These are phyloP conservation scores for Beauveria asiatica DNA, from an alignment of 2,329 filamentous ascomycete genomes.

Conservation along the genomic window DNA sequence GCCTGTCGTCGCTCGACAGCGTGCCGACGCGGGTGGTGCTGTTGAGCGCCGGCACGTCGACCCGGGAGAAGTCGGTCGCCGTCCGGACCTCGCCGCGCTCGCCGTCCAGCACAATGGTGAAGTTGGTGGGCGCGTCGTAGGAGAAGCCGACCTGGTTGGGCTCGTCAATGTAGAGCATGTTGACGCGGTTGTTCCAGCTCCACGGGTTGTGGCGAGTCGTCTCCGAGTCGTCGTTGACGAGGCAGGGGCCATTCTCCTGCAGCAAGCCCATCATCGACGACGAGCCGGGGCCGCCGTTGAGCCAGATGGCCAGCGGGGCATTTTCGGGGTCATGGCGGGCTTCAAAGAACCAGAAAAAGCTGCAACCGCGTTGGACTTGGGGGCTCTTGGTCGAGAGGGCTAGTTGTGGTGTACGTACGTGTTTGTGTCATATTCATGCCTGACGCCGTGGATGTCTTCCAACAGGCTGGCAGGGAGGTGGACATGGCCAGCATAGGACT, in stretches of 20 bases:
- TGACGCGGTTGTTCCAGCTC: conserved; percentile 52
- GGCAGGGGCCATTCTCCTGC: conserved; percentile 46
- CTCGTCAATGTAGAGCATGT: conserved; percentile 49
- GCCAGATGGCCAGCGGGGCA: conserved; percentile 49
- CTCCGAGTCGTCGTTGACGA: conserved; percentile 39
- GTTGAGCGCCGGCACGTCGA: conserved; percentile 28
- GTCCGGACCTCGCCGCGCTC: conserved; percentile 39
- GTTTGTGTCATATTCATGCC: conserved; percentile 32
- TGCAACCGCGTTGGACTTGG: conserved; percentile 12
- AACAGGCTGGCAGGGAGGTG: conserved; percentile 36
- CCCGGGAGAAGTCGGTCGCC: conserved; percentile 25
- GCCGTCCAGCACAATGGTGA: conserved; percentile 41
- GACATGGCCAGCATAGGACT: conserved; percentile 58
- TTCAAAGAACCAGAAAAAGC: conserved; percentile 43
- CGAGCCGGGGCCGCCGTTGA: conserved; percentile 56
- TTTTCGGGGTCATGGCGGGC: conserved; percentile 31
- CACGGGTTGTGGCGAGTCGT: conserved; percentile 48
- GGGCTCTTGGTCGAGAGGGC: too few species aligned
- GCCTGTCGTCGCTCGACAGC: conserved; percentile 22
- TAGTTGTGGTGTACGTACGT: conserved; percentile 29
- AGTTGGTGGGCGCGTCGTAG: conserved; percentile 56
- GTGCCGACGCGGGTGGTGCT: conserved; percentile 28
- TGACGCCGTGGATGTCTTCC: conserved; percentile 36
- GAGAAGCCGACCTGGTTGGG: conserved; percentile 62
- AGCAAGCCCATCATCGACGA: conserved; percentile 59